A percentile compares a stretch with the other conserved stretches of the same genome.
Evolutionary conservation across 2,329 filamentous ascomycete species (phyloP).

Genomic region (Penicillium freii): DNA sequence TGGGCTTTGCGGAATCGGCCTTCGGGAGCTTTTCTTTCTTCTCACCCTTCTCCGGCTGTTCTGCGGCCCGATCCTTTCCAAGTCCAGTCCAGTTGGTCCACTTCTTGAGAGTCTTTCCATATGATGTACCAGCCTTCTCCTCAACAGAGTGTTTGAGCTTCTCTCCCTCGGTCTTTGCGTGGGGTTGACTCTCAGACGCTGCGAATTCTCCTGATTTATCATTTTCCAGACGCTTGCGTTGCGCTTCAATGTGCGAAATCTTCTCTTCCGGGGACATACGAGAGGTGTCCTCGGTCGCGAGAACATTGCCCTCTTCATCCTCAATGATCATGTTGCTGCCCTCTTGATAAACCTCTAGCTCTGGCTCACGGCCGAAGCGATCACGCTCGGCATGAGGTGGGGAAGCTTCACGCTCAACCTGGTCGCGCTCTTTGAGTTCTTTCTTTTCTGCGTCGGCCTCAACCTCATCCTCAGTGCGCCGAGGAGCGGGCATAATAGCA

Average conservation of each 20-base stretch:
- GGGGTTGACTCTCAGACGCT: slow-evolving; percentile 46
- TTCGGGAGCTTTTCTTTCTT: slow-evolving; percentile 19
- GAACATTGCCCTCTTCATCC: slow-evolving; percentile 80
- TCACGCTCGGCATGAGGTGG: slow-evolving; percentile 36
- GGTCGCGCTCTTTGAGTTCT: slow-evolving; percentile 29
- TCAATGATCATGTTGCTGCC: slow-evolving; percentile 77
- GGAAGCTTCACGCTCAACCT: slow-evolving; percentile 39
- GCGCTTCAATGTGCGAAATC: slow-evolving; percentile 55
- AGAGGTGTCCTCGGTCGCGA: slow-evolving; percentile 60
- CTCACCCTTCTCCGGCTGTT: slow-evolving; percentile 24
- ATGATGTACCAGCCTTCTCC: slow-evolving; percentile 35
- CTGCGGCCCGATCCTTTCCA: slow-evolving; percentile 35
- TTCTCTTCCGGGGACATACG: slow-evolving; percentile 56
- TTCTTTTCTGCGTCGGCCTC: slow-evolving; percentile 24
- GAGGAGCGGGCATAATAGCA: slow-evolving; percentile 70
- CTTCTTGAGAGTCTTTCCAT: slow-evolving; percentile 46
- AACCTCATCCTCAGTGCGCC: slow-evolving; percentile 35
- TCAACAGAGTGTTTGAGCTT: slow-evolving; percentile 41
- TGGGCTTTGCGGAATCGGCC: slow-evolving; percentile 23
- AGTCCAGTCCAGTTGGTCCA: slow-evolving; percentile 48
- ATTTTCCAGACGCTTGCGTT: slow-evolving; percentile 54
- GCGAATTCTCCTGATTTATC: slow-evolving; percentile 49
- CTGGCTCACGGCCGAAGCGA: slow-evolving; percentile 35
- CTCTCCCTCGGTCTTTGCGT: slow-evolving; percentile 46
- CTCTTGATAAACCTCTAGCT: slow-evolving; percentile 74